Conservation (phyloP, 2,329 filamentous ascomycete genomes). For the Hirsutella rhossiliensis region DNA sequence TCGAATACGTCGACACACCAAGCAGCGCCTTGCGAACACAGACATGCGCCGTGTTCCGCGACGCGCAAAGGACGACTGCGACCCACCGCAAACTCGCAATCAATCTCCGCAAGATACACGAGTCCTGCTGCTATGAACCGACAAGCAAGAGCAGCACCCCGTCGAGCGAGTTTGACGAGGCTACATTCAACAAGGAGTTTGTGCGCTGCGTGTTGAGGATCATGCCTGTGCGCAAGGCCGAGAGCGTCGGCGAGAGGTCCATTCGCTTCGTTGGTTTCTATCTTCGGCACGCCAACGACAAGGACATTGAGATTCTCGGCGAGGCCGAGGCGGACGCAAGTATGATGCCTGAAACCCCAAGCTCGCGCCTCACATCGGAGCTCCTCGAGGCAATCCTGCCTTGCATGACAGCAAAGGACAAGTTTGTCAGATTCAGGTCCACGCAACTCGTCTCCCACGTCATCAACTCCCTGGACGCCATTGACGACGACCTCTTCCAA, state of each 20-base stretch:
- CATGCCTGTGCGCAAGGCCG: slow-evolving; percentile 83
- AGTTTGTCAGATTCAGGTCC: slow-evolving; percentile 77
- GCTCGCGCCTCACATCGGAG: slow-evolving; percentile 61
- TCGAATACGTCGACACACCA: slow-evolving; percentile 66
- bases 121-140: slow-evolving; percentile 62
- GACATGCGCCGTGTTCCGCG: slow-evolving; percentile 60
- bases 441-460: slow-evolving; percentile 86
- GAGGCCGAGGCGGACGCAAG: slow-evolving; percentile 57
- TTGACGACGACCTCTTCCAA: slow-evolving; percentile 86
- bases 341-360: slow-evolving; percentile 71
- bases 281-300: slow-evolving; percentile 58
- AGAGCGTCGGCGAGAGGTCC: slow-evolving; percentile 73
- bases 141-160: slow-evolving; percentile 35
- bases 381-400: slow-evolving; percentile 65
- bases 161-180: slow-evolving; percentile 63
- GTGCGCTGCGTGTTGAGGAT: slow-evolving; percentile 70
- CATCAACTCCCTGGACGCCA: slow-evolving; percentile 81
- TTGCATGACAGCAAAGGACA: slow-evolving; percentile 79
- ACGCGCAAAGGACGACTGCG: slow-evolving; percentile 81
- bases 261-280: slow-evolving; percentile 84
- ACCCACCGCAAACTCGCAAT: slow-evolving; percentile 84
- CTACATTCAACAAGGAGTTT: slow-evolving; percentile 80
- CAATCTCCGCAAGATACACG: slow-evolving; percentile 80
- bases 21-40: slow-evolving; percentile 60
- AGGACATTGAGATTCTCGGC: slow-evolving; percentile 56